Evolutionary conservation across 2,329 filamentous ascomycete genomes (phyloP).

Genomic region (Microdochium nivale): DNA sequence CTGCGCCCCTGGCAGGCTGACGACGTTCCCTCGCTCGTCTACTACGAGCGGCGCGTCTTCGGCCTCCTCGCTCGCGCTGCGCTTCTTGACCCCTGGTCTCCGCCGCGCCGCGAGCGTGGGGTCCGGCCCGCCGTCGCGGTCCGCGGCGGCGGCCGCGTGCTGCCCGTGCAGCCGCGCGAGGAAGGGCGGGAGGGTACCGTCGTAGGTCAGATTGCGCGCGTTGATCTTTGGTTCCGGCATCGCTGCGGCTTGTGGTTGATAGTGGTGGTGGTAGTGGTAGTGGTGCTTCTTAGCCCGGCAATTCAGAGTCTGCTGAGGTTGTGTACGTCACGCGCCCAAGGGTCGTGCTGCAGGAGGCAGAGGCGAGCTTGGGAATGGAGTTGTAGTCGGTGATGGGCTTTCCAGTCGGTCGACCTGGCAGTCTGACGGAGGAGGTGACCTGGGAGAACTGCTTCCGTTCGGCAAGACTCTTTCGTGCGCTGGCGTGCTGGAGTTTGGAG

Average conservation of each 20-base stretch:
- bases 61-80: conserved; percentile 58
- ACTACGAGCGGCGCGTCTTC: conserved; percentile 72
- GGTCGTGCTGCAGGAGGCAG: too few species aligned
- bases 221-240: conserved; percentile 47
- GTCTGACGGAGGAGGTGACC: too few species aligned
- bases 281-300: too few species aligned
- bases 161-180: conserved; percentile 48
- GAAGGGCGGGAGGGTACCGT: conserved; percentile 50
- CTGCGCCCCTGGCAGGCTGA: conserved; percentile 31
- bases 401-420: too few species aligned
- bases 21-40: conserved; percentile 61
- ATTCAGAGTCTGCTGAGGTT: too few species aligned
- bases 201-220: conserved; percentile 62
- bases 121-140: conserved; percentile 41
- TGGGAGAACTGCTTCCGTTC: too few species aligned
- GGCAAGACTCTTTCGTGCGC: too few species aligned
- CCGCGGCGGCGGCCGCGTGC: conserved; percentile 34
- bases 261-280: background rate
- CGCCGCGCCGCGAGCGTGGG: conserved; percentile 40
- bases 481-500: too few species aligned
- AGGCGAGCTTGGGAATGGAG: too few species aligned
- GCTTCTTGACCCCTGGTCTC: conserved; percentile 39
- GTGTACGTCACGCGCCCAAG: too few species aligned
- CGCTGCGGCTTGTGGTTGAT: conserved; percentile 3
- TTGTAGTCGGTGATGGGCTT: too few species aligned